Percentiles rank a stretch among this genome's conserved stretches.
These are phyloP conservation scores for Tetrahymena malaccensis DNA, from an alignment of 73 alveolate genomes.

Conservation along the genomic window DNA sequence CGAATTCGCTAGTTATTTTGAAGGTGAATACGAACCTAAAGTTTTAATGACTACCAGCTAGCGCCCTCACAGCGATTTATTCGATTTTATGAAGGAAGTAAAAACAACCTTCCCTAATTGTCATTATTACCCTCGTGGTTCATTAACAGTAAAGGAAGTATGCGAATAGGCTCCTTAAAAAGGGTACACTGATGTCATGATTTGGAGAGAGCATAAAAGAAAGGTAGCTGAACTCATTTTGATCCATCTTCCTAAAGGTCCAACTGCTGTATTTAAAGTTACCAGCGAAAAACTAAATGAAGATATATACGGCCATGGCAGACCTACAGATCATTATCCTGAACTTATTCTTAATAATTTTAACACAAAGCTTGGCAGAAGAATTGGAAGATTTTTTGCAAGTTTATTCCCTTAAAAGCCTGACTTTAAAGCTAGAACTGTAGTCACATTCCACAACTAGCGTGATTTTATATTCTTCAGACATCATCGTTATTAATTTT, in stretches of 20 bases:
- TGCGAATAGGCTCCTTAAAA: conserved; percentile 75
- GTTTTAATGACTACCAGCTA: conserved; percentile 26
- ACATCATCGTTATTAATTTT: conserved; percentile 38
- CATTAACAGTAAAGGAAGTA: conserved; percentile 79
- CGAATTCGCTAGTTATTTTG: conserved; percentile 18
- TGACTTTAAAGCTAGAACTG: conserved; percentile 36
- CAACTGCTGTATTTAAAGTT: conserved; percentile 93
- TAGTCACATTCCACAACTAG: conserved; percentile 35
- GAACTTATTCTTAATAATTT: conserved; percentile 91
- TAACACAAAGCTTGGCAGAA: conserved; percentile 92
- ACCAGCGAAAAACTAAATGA: conserved; percentile 75
- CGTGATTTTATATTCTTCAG: conserved; percentile 39
- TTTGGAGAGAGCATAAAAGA: conserved; percentile 89
- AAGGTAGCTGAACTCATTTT: conserved; percentile 74
- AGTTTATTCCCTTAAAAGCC: conserved; percentile 85
- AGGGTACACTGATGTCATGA: conserved; percentile 87
- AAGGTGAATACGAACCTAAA: conserved; percentile 33
- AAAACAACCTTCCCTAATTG: conserved; percentile 26
- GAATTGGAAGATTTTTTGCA: conserved; percentile 93
- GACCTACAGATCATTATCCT: conserved; percentile 86
- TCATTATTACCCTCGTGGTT: conserved; percentile 63
- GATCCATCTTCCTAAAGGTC: conserved; percentile 97
- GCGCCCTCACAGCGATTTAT: conserved; percentile 26
- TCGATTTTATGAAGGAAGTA: conserved; percentile 24
- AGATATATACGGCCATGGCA: conserved; percentile 83